Base-by-base conservation (phyloP, 257 asterid species). In the Paulownia fortunei region DNA sequence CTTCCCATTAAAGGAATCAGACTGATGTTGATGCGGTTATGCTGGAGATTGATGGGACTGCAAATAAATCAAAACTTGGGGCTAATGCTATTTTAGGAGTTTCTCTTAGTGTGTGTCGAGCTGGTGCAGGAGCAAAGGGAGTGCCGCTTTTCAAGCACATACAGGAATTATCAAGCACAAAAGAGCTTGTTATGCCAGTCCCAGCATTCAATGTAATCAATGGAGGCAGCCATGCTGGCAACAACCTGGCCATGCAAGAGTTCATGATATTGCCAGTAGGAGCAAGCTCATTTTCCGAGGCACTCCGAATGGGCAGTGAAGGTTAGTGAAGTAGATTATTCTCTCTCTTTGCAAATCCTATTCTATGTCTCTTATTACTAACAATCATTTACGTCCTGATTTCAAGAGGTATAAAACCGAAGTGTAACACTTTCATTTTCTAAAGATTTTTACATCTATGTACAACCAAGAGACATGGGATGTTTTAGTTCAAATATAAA, bases 181-280 rank as follows among this genome's bases (percentile, higher is more conserved):
- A 86, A 77, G 98, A 96, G 79, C 98, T 96, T 58, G 96, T 96
- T 56, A 93, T 96, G 99, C 99, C 99, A 2, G 99, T 96, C 54
- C 99, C 98, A 2, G 98, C 99, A 19, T 93, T 96, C 89, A 95
- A 95, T 70, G 99, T 95, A 5, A 95, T 95, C 5, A 95, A 95
- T 69, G 99, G 99, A 55, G 99, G 99, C 69, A 95, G 99, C 86
- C 99, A 95, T 77, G 99, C 99, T 73, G 99, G 99, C 18, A 95
- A 93, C 87, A 95, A 95, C 84, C 80, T 95, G 77, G 99, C 99
- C 52, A 95, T 95, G 98, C 98, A 95, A 77, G 99, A 95, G 76
- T 95, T 95, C 79, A 95, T 95, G 99, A 93, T 95, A 69, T 81
- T 95, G 61, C 99, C 99, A 5, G 98, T 95, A 2, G 99, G 99